Evolutionary conservation across 345 rosid genomes (phyloP).

Genomic region (Citrus mangshanensis): DNA sequence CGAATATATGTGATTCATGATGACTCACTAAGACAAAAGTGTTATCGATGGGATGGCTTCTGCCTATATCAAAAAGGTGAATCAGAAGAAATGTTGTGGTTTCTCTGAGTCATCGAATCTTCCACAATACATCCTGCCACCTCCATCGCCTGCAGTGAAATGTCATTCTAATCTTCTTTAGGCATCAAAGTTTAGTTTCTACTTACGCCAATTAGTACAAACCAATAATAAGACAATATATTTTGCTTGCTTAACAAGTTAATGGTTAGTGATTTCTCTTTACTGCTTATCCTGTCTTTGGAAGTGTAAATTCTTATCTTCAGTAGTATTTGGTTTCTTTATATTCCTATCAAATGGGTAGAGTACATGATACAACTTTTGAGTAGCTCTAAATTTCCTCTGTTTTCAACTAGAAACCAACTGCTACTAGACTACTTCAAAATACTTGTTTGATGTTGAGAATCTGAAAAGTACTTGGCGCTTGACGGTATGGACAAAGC

Average conservation of each 20-base stretch:
- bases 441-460: too few species aligned
- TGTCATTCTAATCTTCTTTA: too few species aligned
- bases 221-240: background rate
- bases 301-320: background rate
- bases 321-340: background rate
- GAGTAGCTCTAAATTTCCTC: background rate
- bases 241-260: slow-evolving; percentile 1
- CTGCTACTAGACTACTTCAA: too few species aligned
- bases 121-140: slow-evolving; percentile 23
- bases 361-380: background rate
- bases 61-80: slow-evolving; percentile 40
- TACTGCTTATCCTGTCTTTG: background rate
- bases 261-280: background rate
- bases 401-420: too few species aligned
- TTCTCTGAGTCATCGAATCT: slow-evolving; percentile 8
- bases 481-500: too few species aligned
- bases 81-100: slow-evolving; percentile 33
- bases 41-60: slow-evolving; percentile 29
- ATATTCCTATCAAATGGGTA: background rate
- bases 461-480: too few species aligned
- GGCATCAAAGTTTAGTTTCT: background rate
- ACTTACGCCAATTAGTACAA: background rate
- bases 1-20: background rate
- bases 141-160: slow-evolving; percentile 26
- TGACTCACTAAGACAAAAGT: slow-evolving; percentile 16